Conservation (phyloP, 345 rosid genomes). For the Kernera saxatilis region DNA sequence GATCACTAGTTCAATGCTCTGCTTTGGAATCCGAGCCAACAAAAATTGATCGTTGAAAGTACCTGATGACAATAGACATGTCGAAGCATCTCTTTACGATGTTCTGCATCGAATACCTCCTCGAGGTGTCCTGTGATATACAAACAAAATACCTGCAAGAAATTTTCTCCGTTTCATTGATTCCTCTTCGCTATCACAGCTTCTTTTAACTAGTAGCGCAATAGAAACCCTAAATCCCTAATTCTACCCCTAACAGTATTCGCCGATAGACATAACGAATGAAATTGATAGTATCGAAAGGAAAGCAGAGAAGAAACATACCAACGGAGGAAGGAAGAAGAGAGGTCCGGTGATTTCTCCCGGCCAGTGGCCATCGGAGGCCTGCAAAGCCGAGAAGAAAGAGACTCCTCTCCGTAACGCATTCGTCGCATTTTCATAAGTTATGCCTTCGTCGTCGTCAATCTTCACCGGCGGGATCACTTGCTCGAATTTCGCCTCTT, state of each 20-base stretch:
- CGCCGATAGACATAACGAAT: not conserved
- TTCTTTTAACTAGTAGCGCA: not conserved
- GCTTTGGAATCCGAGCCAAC: not conserved
- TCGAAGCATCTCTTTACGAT: conserved; percentile 50
- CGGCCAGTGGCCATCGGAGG: conserved; percentile 74
- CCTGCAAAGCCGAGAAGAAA: conserved; percentile 54
- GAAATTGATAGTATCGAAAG: not conserved
- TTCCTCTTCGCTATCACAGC: not conserved
- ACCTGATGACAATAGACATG: conserved; percentile 67
- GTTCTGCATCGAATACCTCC: conserved; percentile 41
- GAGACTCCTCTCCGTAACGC: conserved; percentile 44
- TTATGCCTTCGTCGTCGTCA: conserved; percentile 27
- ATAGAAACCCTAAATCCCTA: not conserved
- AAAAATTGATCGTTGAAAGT: not conserved
- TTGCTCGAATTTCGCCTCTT: conserved; percentile 28
- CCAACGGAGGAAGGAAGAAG: conserved; percentile 64
- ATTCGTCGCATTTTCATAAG: conserved; percentile 32
- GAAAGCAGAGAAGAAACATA: not conserved
- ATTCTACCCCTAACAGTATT: not conserved
- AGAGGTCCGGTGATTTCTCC: conserved; percentile 55
- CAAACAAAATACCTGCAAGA: conserved; percentile 48
- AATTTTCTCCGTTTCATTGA: not conserved
- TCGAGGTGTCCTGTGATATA: conserved; percentile 45
- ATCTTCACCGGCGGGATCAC: conserved; percentile 38
- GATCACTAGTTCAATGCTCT: not conserved